Conservation (phyloP, 306 rosid species). For the Sesbania bispinosa region DNA sequence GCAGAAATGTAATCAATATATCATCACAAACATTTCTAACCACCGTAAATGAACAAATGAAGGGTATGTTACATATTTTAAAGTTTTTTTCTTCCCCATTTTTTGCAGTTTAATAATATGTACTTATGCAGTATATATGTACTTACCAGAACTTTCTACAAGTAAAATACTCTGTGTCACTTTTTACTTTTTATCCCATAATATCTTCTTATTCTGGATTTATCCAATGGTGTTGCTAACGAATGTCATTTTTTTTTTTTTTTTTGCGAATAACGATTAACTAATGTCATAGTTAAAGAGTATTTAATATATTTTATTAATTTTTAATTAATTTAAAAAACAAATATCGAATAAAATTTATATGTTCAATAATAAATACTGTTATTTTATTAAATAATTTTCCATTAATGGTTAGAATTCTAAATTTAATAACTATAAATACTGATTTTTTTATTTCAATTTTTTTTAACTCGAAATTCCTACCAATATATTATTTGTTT, state of each 20-base stretch:
- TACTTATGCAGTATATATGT: not conserved
- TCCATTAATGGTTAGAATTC: no score
- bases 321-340: not conserved
- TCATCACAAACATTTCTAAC: conserved; percentile 12
- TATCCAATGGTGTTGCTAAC: not conserved
- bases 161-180: not conserved
- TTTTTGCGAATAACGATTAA: no score
- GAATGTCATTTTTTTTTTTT: no score
- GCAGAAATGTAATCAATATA: not conserved
- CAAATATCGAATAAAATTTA: no score
- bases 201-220: not conserved
- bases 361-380: no score
- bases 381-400: no score
- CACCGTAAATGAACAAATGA: not conserved
- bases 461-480: no score
- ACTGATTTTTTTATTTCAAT: no score
- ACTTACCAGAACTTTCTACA: not conserved
- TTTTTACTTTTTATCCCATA: not conserved
- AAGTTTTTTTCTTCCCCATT: not conserved
- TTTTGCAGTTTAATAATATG: no score
- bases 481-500: no score
- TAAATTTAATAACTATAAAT: no score
- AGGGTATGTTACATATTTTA: not conserved
- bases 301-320: not conserved
- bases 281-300: no score